phyloP scores from a whole-genome alignment of 1,139 yeast species.

The Suhomyces maxii region DNA sequence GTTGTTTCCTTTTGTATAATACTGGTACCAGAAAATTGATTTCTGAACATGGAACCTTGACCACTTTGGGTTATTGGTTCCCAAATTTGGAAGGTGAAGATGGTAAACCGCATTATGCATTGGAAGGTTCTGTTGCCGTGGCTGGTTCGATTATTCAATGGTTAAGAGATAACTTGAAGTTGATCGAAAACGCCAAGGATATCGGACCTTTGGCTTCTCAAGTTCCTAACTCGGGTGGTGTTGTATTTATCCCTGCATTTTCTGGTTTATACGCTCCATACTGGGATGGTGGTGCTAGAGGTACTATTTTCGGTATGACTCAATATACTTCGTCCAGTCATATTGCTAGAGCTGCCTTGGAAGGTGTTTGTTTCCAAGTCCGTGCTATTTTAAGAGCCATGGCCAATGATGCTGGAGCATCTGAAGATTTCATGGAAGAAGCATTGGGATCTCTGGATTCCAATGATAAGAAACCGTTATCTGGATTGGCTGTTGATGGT shows the following conservation, averaged over 20 bases:
- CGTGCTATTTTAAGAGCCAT: conserved; percentile 88
- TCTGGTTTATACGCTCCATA: conserved; percentile 94
- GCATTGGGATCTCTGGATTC: conserved; percentile 34
- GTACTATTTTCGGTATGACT: conserved; percentile 89
- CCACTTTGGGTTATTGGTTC: conserved; percentile 90
- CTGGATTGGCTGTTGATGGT: conserved; percentile 80
- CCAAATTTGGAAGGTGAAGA: conserved; percentile 57
- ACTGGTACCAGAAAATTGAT: conserved; percentile 70
- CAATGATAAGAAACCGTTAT: conserved; percentile 49
- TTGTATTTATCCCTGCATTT: conserved; percentile 92
- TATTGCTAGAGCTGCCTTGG: conserved; percentile 90
- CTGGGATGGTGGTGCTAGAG: conserved; percentile 93
- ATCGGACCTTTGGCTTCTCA: conserved; percentile 87
- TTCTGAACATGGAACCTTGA: conserved; percentile 77
- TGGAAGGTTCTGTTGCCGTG: conserved; percentile 95
- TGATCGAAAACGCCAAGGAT: conserved; percentile 80
- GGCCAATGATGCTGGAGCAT: conserved; percentile 76
- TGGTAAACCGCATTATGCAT: conserved; percentile 76
- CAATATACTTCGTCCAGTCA: conserved; percentile 86
- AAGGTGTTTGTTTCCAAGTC: conserved; percentile 94
- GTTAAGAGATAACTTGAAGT: conserved; percentile 86
- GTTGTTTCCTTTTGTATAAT: conserved; percentile 87
- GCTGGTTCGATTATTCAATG: conserved; percentile 96
- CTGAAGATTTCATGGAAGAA: conserved; percentile 47
- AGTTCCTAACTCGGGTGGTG: conserved; percentile 85